Evolutionary conservation across 306 rosid genomes (phyloP).

Genomic region (Lupinus albus): DNA sequence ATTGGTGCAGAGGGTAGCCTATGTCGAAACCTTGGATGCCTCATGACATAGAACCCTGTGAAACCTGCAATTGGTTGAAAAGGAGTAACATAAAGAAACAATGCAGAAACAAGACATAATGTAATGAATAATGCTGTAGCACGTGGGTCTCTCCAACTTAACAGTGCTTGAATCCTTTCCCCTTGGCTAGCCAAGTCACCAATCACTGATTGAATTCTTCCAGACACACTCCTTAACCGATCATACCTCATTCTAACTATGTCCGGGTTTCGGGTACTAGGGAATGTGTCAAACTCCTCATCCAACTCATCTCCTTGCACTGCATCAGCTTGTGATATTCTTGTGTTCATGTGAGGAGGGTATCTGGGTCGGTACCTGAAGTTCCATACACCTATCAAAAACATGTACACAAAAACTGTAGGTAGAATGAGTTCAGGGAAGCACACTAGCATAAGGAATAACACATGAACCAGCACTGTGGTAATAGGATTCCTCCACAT

Average conservation of each 20-base stretch:
- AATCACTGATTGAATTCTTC: slow-evolving; percentile 41
- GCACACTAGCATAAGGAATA: slow-evolving; percentile 53
- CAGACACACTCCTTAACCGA: slow-evolving; percentile 41
- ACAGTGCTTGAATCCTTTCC: slow-evolving; percentile 54
- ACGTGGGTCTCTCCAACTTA: slow-evolving; percentile 58
- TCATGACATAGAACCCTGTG: slow-evolving; percentile 44
- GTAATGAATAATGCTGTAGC: slow-evolving; percentile 44
- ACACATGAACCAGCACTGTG: slow-evolving; percentile 47
- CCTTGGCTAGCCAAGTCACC: slow-evolving; percentile 54
- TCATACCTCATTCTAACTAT: slow-evolving; percentile 52
- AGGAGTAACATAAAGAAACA: slow-evolving; percentile 44
- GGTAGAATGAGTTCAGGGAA: slow-evolving; percentile 51
- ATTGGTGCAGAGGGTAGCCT: slow-evolving; percentile 43
- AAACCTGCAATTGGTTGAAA: slow-evolving; percentile 44
- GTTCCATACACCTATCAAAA: slow-evolving; percentile 51
- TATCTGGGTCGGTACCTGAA: slow-evolving; percentile 50
- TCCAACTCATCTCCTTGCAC: slow-evolving; percentile 49
- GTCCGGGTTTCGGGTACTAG: slow-evolving; percentile 42
- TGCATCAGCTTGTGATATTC: slow-evolving; percentile 51
- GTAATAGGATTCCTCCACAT: slow-evolving; percentile 49
- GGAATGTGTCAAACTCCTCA: slow-evolving; percentile 55
- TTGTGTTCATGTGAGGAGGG: slow-evolving; percentile 56
- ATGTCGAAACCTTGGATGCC: slow-evolving; percentile 50
- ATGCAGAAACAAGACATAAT: slow-evolving; percentile 28
- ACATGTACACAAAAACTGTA: slow-evolving; percentile 47